phyloP scores from a whole-genome alignment of 306 rosid genomes.

The Glycine soja region DNA sequence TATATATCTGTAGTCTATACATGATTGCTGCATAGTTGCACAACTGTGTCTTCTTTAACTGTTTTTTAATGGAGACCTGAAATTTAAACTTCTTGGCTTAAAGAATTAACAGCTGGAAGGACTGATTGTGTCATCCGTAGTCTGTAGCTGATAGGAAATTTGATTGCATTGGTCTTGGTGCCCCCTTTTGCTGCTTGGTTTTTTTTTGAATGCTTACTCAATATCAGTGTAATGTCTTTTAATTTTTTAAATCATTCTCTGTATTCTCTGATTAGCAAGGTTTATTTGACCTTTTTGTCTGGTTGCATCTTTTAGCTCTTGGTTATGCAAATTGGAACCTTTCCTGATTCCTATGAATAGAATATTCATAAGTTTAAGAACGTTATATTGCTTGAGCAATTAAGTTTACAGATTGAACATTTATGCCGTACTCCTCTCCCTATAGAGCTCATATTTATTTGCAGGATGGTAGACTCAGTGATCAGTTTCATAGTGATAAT shows the following conservation, averaged over 20 bases:
- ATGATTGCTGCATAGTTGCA: slow-evolving; percentile 30
- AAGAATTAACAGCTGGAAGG: neutral
- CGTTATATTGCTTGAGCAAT: slow-evolving; percentile 26
- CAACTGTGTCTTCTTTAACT: slow-evolving; percentile 10
- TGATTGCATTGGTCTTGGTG: slow-evolving; percentile 33
- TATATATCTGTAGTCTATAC: neutral
- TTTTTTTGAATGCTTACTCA: neutral
- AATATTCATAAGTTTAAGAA: slow-evolving; percentile 10
- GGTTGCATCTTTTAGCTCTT: slow-evolving; percentile 38
- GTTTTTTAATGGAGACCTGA: slow-evolving; percentile 19
- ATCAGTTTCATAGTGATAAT: slow-evolving; percentile 64
- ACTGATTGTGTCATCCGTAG: neutral
- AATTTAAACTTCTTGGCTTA: slow-evolving; percentile 18
- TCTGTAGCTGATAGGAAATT: slow-evolving; percentile 30
- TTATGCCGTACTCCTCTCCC: slow-evolving; percentile 26
- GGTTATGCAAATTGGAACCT: neutral
- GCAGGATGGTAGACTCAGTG: slow-evolving; percentile 74
- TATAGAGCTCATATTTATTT: slow-evolving; percentile 39
- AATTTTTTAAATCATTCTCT: neutral
- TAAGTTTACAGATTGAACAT: neutral
- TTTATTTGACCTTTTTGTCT: slow-evolving; percentile 34
- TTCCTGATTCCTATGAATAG: slow-evolving; percentile 8
- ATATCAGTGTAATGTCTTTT: neutral
- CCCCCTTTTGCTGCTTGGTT: slow-evolving; percentile 4
- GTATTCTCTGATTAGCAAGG: neutral